phyloP scores from a whole-genome alignment of 768 basidiomycete species.

The Tricholoma flavovirens region DNA sequence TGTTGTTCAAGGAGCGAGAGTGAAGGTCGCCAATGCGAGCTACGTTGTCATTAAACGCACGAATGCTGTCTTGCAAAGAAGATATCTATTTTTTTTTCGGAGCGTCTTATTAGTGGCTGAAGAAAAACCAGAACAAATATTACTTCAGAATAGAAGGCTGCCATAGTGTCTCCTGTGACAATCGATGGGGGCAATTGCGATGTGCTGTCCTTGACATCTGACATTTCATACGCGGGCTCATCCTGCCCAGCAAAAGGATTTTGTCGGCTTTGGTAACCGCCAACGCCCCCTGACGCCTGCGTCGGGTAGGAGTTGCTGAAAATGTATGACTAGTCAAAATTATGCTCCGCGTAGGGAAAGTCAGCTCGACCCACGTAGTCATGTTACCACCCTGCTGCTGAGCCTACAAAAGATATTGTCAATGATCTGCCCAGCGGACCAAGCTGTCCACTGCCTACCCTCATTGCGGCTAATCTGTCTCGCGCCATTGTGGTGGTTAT shows the following conservation, averaged over 20 bases:
- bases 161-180: constrained; percentile 50
- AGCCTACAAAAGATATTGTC: constrained; percentile 36
- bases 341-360: constrained; percentile 1
- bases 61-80: constrained; percentile 65
- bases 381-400: constrained; percentile 59
- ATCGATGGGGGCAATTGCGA: constrained; percentile 37
- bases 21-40: constrained; percentile 66
- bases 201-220: constrained; percentile 56
- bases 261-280: constrained; percentile 41
- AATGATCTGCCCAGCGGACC: constrained; percentile 4
- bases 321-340: constrained; percentile 9
- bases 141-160: constrained; percentile 71
- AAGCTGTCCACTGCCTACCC: constrained; percentile 41
- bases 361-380: constrained; percentile 36
- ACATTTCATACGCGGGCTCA: constrained; percentile 64
- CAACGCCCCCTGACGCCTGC: constrained; percentile 51
- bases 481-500: constrained; percentile 57
- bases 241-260: constrained; percentile 71
- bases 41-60: constrained; percentile 66
- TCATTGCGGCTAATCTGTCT: constrained; percentile 87
- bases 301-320: constrained; percentile 60
- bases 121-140: constrained; percentile 12
- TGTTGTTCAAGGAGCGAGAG: constrained; percentile 67
- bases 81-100: constrained; percentile 46
- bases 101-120: constrained; percentile 1